phyloP scores from a whole-genome alignment of 257 asterid species.

The Solanum arcanum region DNA sequence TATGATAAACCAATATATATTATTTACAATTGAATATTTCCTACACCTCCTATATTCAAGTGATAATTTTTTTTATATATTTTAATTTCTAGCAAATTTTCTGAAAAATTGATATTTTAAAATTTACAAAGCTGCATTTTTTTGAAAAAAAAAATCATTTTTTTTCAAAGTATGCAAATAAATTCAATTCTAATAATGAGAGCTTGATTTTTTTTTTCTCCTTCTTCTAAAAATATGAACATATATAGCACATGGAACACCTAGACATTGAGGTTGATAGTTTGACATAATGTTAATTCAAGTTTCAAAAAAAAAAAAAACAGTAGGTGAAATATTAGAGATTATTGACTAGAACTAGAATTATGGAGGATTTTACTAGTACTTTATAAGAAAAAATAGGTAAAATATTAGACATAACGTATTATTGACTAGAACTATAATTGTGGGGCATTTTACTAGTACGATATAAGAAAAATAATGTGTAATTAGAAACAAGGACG shows the following conservation, averaged over 20 bases:
- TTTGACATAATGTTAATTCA: not conserved
- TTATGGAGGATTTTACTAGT: not conserved
- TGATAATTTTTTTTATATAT: not conserved
- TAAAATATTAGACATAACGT: not conserved
- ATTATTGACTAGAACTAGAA: not conserved
- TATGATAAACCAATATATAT: not conserved
- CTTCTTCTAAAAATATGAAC: not conserved
- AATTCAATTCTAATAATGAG: not conserved
- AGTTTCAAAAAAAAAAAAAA: not conserved
- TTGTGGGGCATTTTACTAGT: not conserved
- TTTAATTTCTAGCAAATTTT: not conserved
- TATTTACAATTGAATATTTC: not conserved
- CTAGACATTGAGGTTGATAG: not conserved
- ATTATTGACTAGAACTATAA: not conserved
- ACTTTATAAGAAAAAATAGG: not conserved
- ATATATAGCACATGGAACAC: not conserved
- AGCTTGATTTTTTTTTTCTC: not conserved
- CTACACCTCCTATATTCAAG: not conserved
- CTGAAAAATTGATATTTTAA: not conserved
- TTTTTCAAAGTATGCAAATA: not conserved
- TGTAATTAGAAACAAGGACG: not conserved
- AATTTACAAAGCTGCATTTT: not conserved
- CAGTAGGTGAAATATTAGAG: not conserved
- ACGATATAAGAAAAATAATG: not conserved
- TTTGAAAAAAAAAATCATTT: not conserved